phyloP scores from a whole-genome alignment of 306 rosid genomes.

The Geum urbanum region DNA sequence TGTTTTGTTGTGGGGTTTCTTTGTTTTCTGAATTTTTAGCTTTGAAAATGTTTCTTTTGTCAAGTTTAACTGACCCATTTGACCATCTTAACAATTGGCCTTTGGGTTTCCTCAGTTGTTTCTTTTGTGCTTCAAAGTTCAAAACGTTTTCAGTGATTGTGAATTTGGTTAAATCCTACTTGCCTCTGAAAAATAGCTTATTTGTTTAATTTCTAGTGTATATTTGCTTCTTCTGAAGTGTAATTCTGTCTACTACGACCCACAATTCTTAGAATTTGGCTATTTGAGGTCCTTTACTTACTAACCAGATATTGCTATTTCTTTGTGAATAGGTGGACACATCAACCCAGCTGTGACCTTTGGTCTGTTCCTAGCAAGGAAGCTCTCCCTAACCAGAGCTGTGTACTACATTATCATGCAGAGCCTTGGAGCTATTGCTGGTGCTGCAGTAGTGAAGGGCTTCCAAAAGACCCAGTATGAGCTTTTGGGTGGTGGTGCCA shows the following conservation, averaged over 20 bases:
- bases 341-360: conserved; percentile 92
- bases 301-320: conserved; percentile 21
- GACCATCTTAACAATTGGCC: too few relatives aligned
- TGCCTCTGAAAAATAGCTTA: too few relatives aligned
- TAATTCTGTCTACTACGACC: background rate
- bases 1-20: background rate
- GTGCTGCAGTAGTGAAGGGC: conserved; percentile 90
- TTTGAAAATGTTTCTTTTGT: background rate
- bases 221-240: background rate
- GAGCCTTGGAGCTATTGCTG: conserved; percentile 87
- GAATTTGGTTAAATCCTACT: background rate
- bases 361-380: conserved; percentile 81
- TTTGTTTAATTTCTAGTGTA: background rate
- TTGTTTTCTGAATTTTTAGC: background rate
- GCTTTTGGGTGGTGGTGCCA: conserved; percentile 66
- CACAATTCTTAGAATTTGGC: background rate
- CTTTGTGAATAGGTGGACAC: conserved; percentile 64
- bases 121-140: background rate
- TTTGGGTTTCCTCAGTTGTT: background rate
- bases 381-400: conserved; percentile 72
- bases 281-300: background rate
- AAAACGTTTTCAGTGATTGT: background rate
- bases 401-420: conserved; percentile 80
- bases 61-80: background rate
- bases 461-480: conserved; percentile 45